Evolutionary conservation across 2,329 filamentous ascomycete genomes (phyloP), one percentile per base, ranked within the genome.

Genomic region (Ophiocordyceps australis): DNA sequence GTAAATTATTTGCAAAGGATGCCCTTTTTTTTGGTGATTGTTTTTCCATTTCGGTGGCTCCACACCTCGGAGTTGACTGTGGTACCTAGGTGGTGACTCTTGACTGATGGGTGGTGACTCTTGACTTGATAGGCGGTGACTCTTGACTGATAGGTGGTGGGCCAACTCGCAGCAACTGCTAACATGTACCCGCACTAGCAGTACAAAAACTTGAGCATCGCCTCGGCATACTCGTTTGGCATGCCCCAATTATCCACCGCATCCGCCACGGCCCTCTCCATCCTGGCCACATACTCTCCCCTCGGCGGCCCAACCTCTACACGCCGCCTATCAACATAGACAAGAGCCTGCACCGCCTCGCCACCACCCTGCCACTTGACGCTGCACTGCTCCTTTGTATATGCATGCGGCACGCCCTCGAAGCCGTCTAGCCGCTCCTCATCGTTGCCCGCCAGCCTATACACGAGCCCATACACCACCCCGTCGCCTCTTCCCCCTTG

Each of bases 371-470:
- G 16, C 32, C 34, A 10, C 14, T 33, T 34, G 14, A 47, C 38
- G 20, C 60, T 49, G 19, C 46, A 35, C 22, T 38, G 34, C 26
- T 34, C 34, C 41, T 75, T 76, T 23, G 59, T 56, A 39, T 78
- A 79, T 1, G 60, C 60, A n/a, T 40, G 37, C 0, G 71, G 68
- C 1, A 78, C 74, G 21, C 70, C 72, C 45, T 80, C 74, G 35
- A 59, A 65, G 0, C 28, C 25, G 38, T 75, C 71, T 0, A 75
- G 53, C 1, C 28, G 31, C 3, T 33, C 39, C 41, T 73, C 66
- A 37, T 75, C 70, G 2, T 36, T 26, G 0, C 46, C 37, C 5
- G 54, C 43, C 0, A 75, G 49, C 5, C 48, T 45, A 40, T 74
- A 75, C 12, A 73, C 45, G 3, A 73, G 42, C 4, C 68, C 68